These are phyloP conservation scores for Acacia pycnantha DNA, from an alignment of 331 rosid species.

Conservation along the genomic window DNA sequence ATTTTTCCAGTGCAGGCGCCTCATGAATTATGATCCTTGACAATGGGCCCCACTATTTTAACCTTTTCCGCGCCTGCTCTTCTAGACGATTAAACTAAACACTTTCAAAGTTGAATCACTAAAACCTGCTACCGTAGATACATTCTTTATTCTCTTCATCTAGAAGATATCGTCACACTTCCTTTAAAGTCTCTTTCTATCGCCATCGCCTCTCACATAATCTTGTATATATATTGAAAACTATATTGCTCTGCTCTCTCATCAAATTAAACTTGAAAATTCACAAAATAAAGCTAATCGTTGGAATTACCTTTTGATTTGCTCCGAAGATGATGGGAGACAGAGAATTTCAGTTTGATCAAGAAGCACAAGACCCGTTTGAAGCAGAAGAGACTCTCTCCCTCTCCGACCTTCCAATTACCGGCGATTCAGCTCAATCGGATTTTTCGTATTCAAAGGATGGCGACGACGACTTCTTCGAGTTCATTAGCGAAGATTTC, in stretches of 20 bases:
- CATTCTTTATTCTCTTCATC: constrained; percentile 29
- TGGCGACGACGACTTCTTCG: constrained; percentile 54
- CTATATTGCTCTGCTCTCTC: not conserved
- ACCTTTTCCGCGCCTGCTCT: constrained; percentile 35
- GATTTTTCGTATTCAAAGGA: constrained; percentile 44
- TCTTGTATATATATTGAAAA: not conserved
- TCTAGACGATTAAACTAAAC: constrained; percentile 27
- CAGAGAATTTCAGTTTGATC: not conserved
- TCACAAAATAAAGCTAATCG: not conserved
- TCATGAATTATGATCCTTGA: too few species aligned
- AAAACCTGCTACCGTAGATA: not conserved
- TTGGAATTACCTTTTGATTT: constrained; percentile 20
- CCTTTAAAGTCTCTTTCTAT: not conserved
- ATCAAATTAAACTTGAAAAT: not conserved
- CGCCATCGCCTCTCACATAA: not conserved
- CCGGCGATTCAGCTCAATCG: constrained; percentile 33
- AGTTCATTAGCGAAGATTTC: constrained; percentile 70
- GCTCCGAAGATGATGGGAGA: constrained; percentile 16
- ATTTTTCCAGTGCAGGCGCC: too few species aligned
- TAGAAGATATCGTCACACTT: constrained; percentile 35
- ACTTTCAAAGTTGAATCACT: not conserved
- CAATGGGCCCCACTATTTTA: not conserved
- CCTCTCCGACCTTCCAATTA: constrained; percentile 42
- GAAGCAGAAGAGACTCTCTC: constrained; percentile 29
- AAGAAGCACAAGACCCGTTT: constrained; percentile 19